Conservation (phyloP, 768 basidiomycete species). For the Chalciporus chontae region DNA sequence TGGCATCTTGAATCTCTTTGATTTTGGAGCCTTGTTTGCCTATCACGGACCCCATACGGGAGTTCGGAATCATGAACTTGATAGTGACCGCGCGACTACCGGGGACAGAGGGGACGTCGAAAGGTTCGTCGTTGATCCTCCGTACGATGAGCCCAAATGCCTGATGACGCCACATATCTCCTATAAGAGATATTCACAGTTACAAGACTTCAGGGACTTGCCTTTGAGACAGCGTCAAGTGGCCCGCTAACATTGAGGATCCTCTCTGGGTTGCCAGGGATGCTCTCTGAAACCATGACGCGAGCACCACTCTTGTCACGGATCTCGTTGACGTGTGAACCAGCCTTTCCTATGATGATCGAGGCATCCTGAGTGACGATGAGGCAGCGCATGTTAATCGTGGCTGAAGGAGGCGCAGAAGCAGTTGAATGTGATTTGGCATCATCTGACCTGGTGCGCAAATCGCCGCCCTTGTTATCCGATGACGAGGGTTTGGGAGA, state of each 20-base stretch:
- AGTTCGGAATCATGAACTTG: slow-evolving; percentile 99
- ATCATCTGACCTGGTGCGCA: slow-evolving; percentile 33
- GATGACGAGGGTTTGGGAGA: slow-evolving; percentile 47
- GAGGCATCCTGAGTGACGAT: slow-evolving; percentile 99
- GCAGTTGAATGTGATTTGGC: slow-evolving; percentile 44
- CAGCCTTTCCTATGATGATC: slow-evolving; percentile 96
- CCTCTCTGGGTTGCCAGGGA: slow-evolving; percentile 98
- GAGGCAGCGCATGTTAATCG: slow-evolving; percentile 96
- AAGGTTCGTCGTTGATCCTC: slow-evolving; percentile 98
- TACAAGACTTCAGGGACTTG: slow-evolving; percentile 31
- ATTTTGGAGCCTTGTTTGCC: slow-evolving; percentile 98
- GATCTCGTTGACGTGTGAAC: slow-evolving; percentile 97
- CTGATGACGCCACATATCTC: slow-evolving; percentile 37
- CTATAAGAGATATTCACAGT: background rate
- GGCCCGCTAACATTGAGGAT: slow-evolving; percentile 96
- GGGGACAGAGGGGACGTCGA: slow-evolving; percentile 95
- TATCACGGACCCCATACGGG: slow-evolving; percentile 98
- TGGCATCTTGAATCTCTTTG: slow-evolving; percentile 99
- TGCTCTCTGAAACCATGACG: slow-evolving; percentile 97
- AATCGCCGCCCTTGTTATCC: slow-evolving; percentile 42
- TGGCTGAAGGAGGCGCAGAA: slow-evolving; percentile 58
- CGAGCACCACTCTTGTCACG: slow-evolving; percentile 95
- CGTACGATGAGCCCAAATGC: slow-evolving; percentile 98
- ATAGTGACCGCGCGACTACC: slow-evolving; percentile 98
- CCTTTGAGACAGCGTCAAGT: slow-evolving; percentile 98